Evolutionary conservation across 2,329 filamentous ascomycete genomes (phyloP), one percentile per base, ranked within the genome.

Genomic region (Colletotrichum sansevieriae): DNA sequence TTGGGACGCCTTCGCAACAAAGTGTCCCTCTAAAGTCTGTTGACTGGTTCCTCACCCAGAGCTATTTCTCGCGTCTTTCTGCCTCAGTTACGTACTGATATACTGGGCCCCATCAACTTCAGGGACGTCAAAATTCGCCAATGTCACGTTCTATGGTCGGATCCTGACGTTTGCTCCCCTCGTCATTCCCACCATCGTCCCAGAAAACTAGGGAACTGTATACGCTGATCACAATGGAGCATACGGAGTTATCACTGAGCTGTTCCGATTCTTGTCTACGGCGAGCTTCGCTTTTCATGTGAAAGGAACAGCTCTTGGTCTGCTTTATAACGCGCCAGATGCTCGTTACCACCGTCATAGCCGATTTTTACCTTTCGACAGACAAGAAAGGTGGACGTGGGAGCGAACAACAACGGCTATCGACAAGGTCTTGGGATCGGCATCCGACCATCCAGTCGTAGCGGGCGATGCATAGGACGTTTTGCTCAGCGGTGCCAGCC

Each of bases 401-500:
- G 82, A 85, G 65, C 83, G 82, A 22, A 81, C 79, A 56, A 80
- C 81, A 12, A 84, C 78, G 25, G 82, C 84, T 3, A 63, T 84
- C 13, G 80, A 78, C 54, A 83, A 80, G 74, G 76, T 87, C 12
- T 79, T 85, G 29, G 83, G 81, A 46, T 83, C 85, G 1, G 81
- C 87, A 58, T 81, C 80, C 67, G 85, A 86, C 60, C 87, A 91
- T 73, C 88, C 88, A 0, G 85, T 84, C 22, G 84, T 91, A 35
- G 84, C 84, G 20, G 84, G 83, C 18, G 85, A 85, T 0, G 86
- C 84, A 6, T 85, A 84, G 76, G 89, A 91, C 75, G 88, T 88
- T 1, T 74, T 91, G 13, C 79, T 90, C 41, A 87, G 84, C 22
- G 80, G 81, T 1, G 67, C 87, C 13, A 85, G 83, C 64, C 75